Conservation (phyloP, 2,329 filamentous ascomycete species). For the Leptographium galeiforme region DNA sequence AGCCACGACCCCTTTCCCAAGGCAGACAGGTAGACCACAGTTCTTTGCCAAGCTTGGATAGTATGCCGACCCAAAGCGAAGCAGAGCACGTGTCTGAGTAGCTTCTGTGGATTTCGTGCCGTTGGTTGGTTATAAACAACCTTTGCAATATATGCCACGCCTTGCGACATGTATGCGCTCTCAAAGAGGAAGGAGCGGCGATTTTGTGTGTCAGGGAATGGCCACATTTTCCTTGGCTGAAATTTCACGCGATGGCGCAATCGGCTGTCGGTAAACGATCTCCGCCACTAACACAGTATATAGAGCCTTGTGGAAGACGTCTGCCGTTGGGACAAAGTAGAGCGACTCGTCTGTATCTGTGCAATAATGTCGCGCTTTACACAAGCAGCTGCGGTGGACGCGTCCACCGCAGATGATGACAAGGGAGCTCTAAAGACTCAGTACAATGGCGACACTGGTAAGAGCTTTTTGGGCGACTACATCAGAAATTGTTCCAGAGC, state of each 20-base stretch:
- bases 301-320: background rate
- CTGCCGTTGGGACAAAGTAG: background rate
- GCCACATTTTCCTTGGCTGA: background rate
- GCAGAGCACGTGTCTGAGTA: too few species aligned
- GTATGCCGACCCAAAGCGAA: too few species aligned
- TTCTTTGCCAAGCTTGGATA: too few species aligned
- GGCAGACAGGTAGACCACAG: too few species aligned
- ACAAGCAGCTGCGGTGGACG: background rate
- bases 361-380: background rate
- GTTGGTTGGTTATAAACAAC: background rate
- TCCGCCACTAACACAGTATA: background rate
- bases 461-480: background rate
- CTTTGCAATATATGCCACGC: background rate
- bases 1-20: too few species aligned
- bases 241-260: background rate
- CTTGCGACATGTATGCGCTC: background rate
- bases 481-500: background rate
- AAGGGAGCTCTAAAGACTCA: background rate
- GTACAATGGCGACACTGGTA: background rate
- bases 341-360: background rate
- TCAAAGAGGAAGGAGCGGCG: background rate
- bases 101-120: too few species aligned
- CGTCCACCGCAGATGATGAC: background rate
- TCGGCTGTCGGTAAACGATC: background rate
- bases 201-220: constrained; percentile 1